These are phyloP conservation scores for Aspergillus fructus DNA, from an alignment of 2,329 filamentous ascomycete species.

Conservation along the genomic window DNA sequence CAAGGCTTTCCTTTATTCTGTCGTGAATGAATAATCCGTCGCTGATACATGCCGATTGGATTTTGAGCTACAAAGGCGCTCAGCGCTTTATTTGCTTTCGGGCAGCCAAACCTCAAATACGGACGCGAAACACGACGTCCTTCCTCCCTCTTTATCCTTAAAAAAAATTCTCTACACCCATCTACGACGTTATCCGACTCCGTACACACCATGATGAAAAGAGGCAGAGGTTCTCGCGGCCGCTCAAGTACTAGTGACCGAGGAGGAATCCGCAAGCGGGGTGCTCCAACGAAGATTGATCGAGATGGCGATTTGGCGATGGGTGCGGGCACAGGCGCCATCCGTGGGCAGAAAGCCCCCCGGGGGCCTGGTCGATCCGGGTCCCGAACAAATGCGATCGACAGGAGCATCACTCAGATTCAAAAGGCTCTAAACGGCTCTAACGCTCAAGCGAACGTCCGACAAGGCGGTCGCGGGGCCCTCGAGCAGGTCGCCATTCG, in stretches of 20 bases:
- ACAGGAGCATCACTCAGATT: conserved; percentile 35
- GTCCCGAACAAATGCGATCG: conserved; percentile 25
- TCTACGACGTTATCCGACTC: not conserved
- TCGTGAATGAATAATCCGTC: conserved; percentile 1
- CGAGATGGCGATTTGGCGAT: conserved; percentile 64
- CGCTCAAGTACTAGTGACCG: conserved; percentile 34
- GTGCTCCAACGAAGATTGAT: conserved; percentile 48
- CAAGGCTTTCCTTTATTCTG: not conserved
- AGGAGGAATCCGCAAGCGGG: conserved; percentile 54
- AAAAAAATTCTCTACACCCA: not conserved
- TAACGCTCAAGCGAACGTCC: conserved; percentile 39
- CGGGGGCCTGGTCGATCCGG: conserved; percentile 29
- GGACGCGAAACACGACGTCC: not conserved
- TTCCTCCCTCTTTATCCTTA: not conserved
- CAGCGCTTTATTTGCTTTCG: conserved; percentile 23
- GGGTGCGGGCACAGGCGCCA: conserved; percentile 44
- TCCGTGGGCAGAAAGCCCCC: conserved; percentile 35
- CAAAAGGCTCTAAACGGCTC: conserved; percentile 36
- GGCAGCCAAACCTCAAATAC: not conserved
- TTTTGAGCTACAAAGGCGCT: conserved; percentile 26
- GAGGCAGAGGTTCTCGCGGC: conserved; percentile 30
- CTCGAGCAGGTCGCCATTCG: conserved; percentile 48
- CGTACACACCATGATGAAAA: conserved; percentile 30
- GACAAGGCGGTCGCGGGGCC: conserved; percentile 32
- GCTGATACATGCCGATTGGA: conserved; percentile 23